A percentile compares a stretch with the other conserved stretches of the same genome.
These are phyloP conservation scores for Corinectria fuckeliana DNA, from an alignment of 2,329 filamentous ascomycete species.

Conservation along the genomic window DNA sequence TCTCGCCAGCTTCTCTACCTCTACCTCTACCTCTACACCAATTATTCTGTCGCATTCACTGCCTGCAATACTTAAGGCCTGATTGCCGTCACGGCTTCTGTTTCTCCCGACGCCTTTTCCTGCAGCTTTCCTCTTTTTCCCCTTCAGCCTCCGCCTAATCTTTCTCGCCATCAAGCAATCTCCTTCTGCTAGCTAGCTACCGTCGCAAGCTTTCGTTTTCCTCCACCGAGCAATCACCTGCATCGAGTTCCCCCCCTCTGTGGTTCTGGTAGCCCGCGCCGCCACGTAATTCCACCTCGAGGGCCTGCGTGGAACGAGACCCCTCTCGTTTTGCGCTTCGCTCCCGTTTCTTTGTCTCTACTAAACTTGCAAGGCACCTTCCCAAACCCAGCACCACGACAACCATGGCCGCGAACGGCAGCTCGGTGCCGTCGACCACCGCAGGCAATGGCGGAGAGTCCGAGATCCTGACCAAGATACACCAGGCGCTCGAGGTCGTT, in stretches of 20 bases:
- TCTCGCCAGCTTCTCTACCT: slow-evolving; percentile 20
- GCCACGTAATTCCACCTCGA: slow-evolving; percentile 21
- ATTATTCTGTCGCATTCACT: slow-evolving; percentile 9
- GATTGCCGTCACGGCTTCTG: not conserved
- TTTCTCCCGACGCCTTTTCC: not conserved
- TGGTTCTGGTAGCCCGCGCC: slow-evolving; percentile 27
- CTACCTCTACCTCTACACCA: slow-evolving; percentile 6
- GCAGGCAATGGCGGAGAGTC: slow-evolving; percentile 47
- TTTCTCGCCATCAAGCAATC: slow-evolving; percentile 5
- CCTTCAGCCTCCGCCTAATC: slow-evolving; percentile 5
- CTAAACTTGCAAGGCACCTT: slow-evolving; percentile 14
- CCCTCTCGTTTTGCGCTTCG: slow-evolving; percentile 23
- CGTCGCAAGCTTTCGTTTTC: slow-evolving; percentile 8
- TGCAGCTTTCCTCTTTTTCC: slow-evolving; percentile 5
- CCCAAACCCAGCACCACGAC: not conserved
- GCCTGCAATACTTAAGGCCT: not conserved
- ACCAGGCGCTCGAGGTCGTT: slow-evolving; percentile 85
- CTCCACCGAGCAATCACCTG: slow-evolving; percentile 4
- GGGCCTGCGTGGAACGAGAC: slow-evolving; percentile 30
- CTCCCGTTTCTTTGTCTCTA: slow-evolving; percentile 16
- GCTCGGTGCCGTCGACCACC: slow-evolving; percentile 36
- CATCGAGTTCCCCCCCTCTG: slow-evolving; percentile 17
- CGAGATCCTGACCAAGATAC: slow-evolving; percentile 69
- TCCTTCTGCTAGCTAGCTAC: not conserved
- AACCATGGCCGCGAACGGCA: slow-evolving; percentile 49